Evolutionary conservation across 176 grass and related monocot species (phyloP), one percentile per base, ranked within the genome.

Genomic region (Stipa capillata): DNA sequence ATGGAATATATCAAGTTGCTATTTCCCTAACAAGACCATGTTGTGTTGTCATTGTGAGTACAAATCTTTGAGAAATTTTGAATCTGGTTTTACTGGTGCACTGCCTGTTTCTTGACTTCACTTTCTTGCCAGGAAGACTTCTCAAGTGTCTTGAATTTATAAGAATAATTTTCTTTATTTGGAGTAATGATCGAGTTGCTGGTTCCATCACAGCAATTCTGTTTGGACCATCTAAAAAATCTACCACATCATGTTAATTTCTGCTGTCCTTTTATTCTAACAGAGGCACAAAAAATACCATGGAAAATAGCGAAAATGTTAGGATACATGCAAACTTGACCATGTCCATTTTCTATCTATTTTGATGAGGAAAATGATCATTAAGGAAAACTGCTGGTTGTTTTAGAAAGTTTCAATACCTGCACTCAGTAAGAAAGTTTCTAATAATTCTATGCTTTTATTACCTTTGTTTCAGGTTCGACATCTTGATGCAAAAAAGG

Each of bases 401-500:
- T 11, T 70, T 10, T 49, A 42, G 10, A 3, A 27, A 21, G 4
- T 24, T 60, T 34, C 34, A 49, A 24, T 32, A 55, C 18, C 3
- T 69, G 39, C 37, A 37, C 8, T 13, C 16, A 13, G 17, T 73
- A 73, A 35, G 49, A 67, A 57, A 60, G 57, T 45, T 85, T 35
- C 87, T 64, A 75, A 49, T 20, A 44, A 17, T 42, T 80, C 23
- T 58, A 12, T 28, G 36, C 50, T 36, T 66, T 84, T 82, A 35
- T 8, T 74, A 73, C 48, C 57, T 36, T 61, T 44, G 28, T 32
- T 66, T 52, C 75, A 98, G 95, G 89, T 98, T 85, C 88, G 92
- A 42, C 90, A 98, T 87, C 89, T 94, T 52, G 95, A 98, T 83
- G 69, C 91, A 39, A 98, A 87, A 80, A 98, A 69, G 79, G 95